phyloP scores from a whole-genome alignment of 2,329 filamentous ascomycete genomes.

The Chaetothyriales sp. region DNA sequence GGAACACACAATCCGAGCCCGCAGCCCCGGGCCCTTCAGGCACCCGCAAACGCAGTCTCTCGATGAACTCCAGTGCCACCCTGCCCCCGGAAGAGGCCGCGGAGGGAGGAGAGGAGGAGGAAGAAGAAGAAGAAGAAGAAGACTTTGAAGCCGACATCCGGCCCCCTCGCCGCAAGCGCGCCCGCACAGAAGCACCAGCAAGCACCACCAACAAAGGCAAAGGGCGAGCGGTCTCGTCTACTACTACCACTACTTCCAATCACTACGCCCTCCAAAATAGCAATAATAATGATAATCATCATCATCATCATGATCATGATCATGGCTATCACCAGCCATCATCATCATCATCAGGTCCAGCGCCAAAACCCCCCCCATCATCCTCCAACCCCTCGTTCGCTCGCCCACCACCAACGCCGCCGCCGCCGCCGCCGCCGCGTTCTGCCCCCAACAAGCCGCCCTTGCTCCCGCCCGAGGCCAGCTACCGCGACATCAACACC shows the following conservation, averaged over 20 bases:
- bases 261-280: too few relatives aligned
- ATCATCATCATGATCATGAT: too few relatives aligned
- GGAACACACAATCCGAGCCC: not conserved
- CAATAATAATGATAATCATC: too few relatives aligned
- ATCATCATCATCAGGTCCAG: not conserved
- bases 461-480: not conserved
- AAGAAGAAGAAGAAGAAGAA: conserved; percentile 1
- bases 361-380: not conserved
- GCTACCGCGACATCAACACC: not conserved
- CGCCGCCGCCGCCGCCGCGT: too few relatives aligned
- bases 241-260: too few relatives aligned
- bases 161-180: not conserved
- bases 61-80: not conserved
- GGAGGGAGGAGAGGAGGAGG: not conserved
- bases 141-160: not conserved
- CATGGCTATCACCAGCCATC: not conserved
- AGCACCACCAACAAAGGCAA: not conserved
- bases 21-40: not conserved
- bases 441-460: not conserved
- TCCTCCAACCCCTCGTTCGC: not conserved
- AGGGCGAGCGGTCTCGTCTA: not conserved
- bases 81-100: not conserved
- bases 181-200: not conserved
- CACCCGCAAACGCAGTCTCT: not conserved
- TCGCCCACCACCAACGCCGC: not conserved